Percentiles rank a stretch among this genome's conserved stretches.
Conservation (phyloP, 345 rosid genomes). For the Boechera retrofracta region DNA sequence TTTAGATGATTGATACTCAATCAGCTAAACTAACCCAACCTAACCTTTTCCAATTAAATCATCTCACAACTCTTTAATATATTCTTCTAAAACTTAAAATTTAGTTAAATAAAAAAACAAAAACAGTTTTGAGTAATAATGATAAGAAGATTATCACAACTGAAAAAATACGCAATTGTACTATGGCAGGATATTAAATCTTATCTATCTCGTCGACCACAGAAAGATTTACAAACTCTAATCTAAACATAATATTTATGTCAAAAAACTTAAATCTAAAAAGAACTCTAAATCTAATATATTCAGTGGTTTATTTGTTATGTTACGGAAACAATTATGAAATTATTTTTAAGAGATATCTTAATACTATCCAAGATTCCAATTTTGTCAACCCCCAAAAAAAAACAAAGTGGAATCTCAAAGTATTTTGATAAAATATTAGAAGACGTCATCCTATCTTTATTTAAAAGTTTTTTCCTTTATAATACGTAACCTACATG, state of each 20-base stretch:
- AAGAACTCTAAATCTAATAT: conserved; percentile 1
- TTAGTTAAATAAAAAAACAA: background rate
- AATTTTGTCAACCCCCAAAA: conserved; percentile 29
- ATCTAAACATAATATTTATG: conserved; percentile 1
- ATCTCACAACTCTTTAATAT: background rate
- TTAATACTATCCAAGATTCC: conserved; percentile 38
- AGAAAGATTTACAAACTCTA: background rate
- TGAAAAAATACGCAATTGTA: background rate
- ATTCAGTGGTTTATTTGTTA: conserved; percentile 3
- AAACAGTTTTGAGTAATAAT: background rate
- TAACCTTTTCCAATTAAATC: conserved; percentile 3
- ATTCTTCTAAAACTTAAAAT: background rate
- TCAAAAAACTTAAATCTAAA: background rate
- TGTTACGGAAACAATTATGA: background rate
- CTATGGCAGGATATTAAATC: background rate
- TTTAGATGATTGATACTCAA: conserved; percentile 36
- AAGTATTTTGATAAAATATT: background rate
- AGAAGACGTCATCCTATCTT: conserved; percentile 35
- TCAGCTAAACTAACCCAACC: conserved; percentile 30
- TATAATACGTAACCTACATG: conserved; percentile 24
- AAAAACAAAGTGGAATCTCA: conserved; percentile 39
- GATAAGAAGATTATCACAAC: background rate
- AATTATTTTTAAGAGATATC: background rate
- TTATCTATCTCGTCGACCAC: conserved; percentile 22
- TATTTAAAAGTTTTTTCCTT: background rate